Percentiles rank a stretch among this genome's conserved stretches.
Conservation (phyloP, 139 green algal species). For the Desmodesmus armatus region DNA sequence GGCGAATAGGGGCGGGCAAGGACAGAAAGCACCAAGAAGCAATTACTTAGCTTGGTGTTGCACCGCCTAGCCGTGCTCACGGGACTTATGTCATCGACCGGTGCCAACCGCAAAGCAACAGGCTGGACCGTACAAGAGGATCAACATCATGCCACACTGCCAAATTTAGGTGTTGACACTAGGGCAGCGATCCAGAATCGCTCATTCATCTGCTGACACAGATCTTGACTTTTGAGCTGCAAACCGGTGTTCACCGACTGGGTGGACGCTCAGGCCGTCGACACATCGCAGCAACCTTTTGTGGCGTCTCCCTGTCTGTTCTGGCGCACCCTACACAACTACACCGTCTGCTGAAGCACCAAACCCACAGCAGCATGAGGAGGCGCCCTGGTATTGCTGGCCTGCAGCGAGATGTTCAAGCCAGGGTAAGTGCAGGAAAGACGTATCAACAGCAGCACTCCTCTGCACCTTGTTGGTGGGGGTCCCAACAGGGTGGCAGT, state of each 20-base stretch:
- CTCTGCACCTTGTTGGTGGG: no score
- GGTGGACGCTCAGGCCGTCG: not conserved
- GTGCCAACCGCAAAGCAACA: no score
- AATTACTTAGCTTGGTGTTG: no score
- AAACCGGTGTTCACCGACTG: not conserved
- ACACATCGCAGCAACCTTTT: not conserved
- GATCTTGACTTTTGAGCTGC: not conserved
- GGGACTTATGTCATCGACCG: no score
- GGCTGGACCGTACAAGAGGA: no score
- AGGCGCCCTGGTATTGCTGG: constrained; percentile 77
- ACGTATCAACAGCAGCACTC: no score
- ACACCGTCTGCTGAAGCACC: not conserved
- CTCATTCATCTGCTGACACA: not conserved
- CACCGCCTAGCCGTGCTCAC: no score
- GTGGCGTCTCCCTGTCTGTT: not conserved
- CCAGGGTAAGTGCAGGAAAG: constrained; percentile 55
- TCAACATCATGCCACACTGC: no score
- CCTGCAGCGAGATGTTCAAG: constrained; percentile 61
- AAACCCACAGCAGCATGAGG: constrained; percentile 60
- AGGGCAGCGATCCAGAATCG: no score
- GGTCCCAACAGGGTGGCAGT: not conserved
- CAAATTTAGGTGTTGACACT: no score
- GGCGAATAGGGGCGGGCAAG: not conserved
- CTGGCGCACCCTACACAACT: not conserved
- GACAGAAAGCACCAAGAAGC: no score